A percentile compares a stretch with the other conserved stretches of the same genome.
These are phyloP conservation scores for Solanum raphanifolium DNA, from an alignment of 257 asterid species.

Conservation along the genomic window DNA sequence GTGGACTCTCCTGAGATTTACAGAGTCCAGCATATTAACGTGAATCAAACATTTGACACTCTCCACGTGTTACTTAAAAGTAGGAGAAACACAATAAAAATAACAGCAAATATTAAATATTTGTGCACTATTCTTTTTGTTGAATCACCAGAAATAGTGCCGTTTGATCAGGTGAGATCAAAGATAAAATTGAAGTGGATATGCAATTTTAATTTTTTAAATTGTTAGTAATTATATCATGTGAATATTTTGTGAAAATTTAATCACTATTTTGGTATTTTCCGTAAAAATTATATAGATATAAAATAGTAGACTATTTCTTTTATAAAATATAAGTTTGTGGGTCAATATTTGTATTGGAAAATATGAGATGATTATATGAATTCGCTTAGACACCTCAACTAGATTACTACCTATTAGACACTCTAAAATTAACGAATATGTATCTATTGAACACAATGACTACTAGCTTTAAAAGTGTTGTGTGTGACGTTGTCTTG, in stretches of 20 bases:
- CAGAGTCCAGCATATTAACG: not conserved
- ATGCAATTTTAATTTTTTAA: too few species aligned
- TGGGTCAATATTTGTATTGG: not conserved
- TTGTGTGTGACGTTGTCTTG: too few species aligned
- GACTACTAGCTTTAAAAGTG: not conserved
- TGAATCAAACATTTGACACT: not conserved
- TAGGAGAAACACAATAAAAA: not conserved
- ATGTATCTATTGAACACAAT: too few species aligned
- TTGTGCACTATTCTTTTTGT: not conserved
- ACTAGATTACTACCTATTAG: not conserved
- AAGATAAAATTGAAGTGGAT: too few species aligned
- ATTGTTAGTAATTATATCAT: not conserved
- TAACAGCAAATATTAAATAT: not conserved
- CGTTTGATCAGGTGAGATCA: not conserved
- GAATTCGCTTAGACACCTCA: not conserved
- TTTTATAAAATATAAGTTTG: too few species aligned
- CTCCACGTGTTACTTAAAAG: not conserved
- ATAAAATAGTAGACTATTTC: not conserved
- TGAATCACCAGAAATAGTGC: not conserved
- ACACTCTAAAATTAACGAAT: not conserved
- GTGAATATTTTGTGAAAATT: too few species aligned
- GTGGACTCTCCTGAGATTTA: not conserved
- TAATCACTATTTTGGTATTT: too few species aligned
- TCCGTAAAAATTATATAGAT: too few species aligned
- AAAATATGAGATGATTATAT: too few species aligned